phyloP scores from a whole-genome alignment of 192 early-diverging fungal species.

The Linnemannia hyalina region DNA sequence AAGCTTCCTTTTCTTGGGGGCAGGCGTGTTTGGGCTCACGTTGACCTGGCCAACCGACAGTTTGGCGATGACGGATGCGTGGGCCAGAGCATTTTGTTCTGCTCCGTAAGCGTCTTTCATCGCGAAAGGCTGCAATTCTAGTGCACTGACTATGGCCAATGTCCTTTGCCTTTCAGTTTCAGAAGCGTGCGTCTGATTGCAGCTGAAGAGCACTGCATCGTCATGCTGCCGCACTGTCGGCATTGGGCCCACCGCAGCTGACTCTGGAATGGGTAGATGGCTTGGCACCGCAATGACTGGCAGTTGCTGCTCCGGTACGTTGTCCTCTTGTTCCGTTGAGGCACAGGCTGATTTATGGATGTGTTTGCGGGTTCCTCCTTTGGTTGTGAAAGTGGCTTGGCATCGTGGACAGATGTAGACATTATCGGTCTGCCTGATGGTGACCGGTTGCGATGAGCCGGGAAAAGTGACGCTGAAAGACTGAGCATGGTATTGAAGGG shows the following conservation, averaged over 20 bases:
- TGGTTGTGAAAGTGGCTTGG: no score
- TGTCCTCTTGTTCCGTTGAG: not conserved
- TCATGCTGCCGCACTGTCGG: not conserved
- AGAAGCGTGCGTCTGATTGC: not conserved
- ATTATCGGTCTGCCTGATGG: no score
- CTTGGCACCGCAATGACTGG: not conserved
- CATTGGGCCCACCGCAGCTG: not conserved
- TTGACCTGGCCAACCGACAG: slow-evolving; percentile 1
- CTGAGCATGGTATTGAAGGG: no score
- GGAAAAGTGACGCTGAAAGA: no score
- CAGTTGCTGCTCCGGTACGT: not conserved
- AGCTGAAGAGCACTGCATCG: not conserved
- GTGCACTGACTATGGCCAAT: no score
- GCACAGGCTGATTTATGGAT: not conserved
- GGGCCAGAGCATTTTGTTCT: slow-evolving; percentile 26
- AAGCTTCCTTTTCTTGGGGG: no score
- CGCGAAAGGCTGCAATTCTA: no score
- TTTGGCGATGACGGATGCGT: not conserved
- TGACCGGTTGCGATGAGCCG: no score
- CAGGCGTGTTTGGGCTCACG: not conserved
- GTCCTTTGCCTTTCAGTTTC: slow-evolving; percentile 1
- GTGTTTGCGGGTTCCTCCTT: no score
- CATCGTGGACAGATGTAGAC: no score
- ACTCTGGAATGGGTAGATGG: not conserved
- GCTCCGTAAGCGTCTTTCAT: not conserved